These are phyloP conservation scores for Trypethelium eluteriae DNA, from an alignment of 495 filamentous ascomycete genomes.

Conservation along the genomic window DNA sequence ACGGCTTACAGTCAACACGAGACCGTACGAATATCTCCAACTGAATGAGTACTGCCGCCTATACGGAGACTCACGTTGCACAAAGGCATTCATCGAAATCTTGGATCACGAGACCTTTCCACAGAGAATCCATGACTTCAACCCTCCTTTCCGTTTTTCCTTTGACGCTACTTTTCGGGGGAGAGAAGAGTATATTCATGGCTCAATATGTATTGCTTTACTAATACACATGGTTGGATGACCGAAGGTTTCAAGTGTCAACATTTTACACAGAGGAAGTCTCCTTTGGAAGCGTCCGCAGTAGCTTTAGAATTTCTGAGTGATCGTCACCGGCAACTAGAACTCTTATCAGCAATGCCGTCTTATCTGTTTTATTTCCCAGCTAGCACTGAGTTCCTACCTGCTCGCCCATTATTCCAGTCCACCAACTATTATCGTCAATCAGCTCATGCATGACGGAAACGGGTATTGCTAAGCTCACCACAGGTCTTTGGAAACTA, in stretches of 20 bases:
- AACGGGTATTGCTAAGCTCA: constrained; percentile 37
- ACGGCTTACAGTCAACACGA: too few species aligned
- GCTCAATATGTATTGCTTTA: background rate
- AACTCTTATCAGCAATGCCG: background rate
- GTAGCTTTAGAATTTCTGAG: constrained; percentile 76
- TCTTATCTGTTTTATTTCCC: too few species aligned
- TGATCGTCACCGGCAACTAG: constrained; percentile 61
- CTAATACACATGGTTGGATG: constrained; percentile 5
- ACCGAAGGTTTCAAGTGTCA: constrained; percentile 12
- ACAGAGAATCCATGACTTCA: too few species aligned
- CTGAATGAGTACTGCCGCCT: too few species aligned
- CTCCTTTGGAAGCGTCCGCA: constrained; percentile 52
- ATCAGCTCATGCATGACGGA: constrained; percentile 40
- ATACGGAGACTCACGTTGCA: too few species aligned
- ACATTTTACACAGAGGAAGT: constrained; percentile 22
- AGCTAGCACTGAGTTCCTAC: constrained; percentile 27
- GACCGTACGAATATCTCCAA: too few species aligned
- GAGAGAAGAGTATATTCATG: background rate
- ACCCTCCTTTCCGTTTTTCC: too few species aligned
- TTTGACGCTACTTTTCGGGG: too few species aligned
- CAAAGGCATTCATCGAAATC: too few species aligned
- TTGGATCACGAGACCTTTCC: too few species aligned
- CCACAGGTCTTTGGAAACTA: constrained; percentile 65
- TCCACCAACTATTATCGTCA: constrained; percentile 51
- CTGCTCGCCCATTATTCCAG: constrained; percentile 82